Conservation (phyloP, 805 yeast species). For the Priceomyces haplophilus region DNA sequence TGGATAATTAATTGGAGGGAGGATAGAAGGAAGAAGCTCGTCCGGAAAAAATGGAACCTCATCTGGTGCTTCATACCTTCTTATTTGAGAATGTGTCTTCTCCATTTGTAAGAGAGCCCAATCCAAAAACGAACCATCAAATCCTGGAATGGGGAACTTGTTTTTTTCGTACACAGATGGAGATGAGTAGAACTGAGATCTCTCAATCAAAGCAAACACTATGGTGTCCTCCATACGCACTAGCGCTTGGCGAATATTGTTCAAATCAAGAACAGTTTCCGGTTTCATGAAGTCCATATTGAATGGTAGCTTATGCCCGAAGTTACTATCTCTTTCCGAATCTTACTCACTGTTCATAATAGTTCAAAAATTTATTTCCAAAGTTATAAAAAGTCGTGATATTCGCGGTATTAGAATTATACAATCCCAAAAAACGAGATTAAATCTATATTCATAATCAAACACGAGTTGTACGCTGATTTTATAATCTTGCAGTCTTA, state of each 20-base stretch:
- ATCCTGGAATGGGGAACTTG: slow-evolving; percentile 59
- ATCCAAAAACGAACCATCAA: slow-evolving; percentile 79
- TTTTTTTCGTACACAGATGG: slow-evolving; percentile 68
- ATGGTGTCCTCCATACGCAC: slow-evolving; percentile 96
- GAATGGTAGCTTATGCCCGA: slow-evolving; percentile 4
- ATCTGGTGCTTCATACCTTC: slow-evolving; percentile 93
- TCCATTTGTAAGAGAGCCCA: slow-evolving; percentile 81
- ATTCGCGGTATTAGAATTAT: too few relatives aligned
- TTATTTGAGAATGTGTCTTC: slow-evolving; percentile 59
- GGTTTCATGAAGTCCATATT: slow-evolving; percentile 83
- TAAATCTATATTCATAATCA: too few relatives aligned
- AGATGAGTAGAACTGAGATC: slow-evolving; percentile 81
- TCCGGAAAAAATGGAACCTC: slow-evolving; percentile 86
- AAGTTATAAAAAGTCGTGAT: too few relatives aligned
- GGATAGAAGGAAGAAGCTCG: slow-evolving; percentile 59
- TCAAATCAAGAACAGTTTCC: slow-evolving; percentile 72
- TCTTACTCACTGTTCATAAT: too few relatives aligned
- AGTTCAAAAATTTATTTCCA: too few relatives aligned
- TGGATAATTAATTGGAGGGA: slow-evolving; percentile 81
- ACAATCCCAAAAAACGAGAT: too few relatives aligned
- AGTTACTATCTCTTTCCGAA: neutral
- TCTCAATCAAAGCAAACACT: slow-evolving; percentile 85
- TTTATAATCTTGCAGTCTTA: too few relatives aligned
- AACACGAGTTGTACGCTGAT: too few relatives aligned
- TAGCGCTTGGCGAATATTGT: slow-evolving; percentile 78